Evolutionary conservation across 371 early-diverging fungal species (phyloP).

Genomic region (Capillidium heterosporum): DNA sequence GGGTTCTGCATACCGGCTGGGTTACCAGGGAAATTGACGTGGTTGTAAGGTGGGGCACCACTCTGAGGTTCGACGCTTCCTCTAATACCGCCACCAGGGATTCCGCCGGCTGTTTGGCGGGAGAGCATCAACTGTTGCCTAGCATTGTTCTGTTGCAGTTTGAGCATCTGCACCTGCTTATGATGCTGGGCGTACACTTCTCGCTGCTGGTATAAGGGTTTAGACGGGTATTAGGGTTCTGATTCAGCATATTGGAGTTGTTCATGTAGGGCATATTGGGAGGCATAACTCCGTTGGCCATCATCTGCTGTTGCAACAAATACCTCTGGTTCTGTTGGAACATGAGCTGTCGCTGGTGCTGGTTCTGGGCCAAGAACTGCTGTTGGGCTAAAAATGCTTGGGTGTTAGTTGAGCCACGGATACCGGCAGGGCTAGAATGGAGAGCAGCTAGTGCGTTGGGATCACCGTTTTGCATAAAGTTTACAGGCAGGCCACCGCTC

Average conservation of each 20-base stretch:
- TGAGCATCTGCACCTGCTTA: conserved; percentile 3
- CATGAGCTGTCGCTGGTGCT: conserved; percentile 2
- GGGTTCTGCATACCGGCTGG: conserved; percentile 2
- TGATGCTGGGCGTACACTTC: conserved; percentile 4
- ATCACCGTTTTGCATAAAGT: neutral
- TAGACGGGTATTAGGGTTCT: neutral
- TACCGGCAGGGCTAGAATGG: conserved; percentile 1
- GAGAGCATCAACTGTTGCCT: conserved; percentile 1
- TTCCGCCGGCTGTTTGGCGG: neutral
- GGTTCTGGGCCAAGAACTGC: conserved; percentile 1
- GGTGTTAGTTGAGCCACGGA: neutral
- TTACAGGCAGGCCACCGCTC: no score
- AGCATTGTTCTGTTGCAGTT: conserved; percentile 1
- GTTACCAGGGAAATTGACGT: conserved; percentile 4
- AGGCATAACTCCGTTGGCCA: neutral
- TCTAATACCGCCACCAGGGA: neutral
- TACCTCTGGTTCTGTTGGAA: conserved; percentile 3
- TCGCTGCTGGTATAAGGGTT: neutral
- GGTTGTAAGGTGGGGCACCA: neutral
- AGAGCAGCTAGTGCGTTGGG: neutral
- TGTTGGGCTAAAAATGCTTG: neutral
- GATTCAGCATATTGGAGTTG: neutral
- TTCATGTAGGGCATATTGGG: conserved; percentile 1
- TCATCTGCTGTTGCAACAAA: neutral
- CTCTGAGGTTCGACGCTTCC: neutral